phyloP scores from a whole-genome alignment of 495 filamentous ascomycete genomes.

The Hypomontagnella monticulosa region DNA sequence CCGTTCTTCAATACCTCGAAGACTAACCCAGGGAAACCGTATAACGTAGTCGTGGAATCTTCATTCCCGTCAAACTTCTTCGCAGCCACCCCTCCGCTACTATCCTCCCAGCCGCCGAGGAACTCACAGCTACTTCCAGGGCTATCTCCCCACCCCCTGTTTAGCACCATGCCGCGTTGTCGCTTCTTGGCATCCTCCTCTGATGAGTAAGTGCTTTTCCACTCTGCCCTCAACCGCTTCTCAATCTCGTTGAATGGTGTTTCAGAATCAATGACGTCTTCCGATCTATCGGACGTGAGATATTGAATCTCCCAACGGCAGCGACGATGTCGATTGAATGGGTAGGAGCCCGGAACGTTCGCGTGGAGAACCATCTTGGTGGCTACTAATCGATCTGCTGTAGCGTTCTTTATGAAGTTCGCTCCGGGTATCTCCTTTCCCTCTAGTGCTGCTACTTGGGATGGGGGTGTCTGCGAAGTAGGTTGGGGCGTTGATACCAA shows the following conservation, averaged over 20 bases:
- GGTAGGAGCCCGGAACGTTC: slow-evolving; percentile 94
- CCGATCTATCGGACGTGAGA: slow-evolving; percentile 45
- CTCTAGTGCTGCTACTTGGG: slow-evolving; percentile 51
- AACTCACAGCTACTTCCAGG: slow-evolving; percentile 91
- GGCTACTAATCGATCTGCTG: slow-evolving; percentile 73
- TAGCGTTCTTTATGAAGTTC: slow-evolving; percentile 47
- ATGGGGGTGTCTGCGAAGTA: slow-evolving; percentile 68
- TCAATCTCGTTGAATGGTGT: slow-evolving; percentile 77
- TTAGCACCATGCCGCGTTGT: slow-evolving; percentile 85
- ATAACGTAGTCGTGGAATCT: slow-evolving; percentile 85
- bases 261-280: slow-evolving; percentile 71
- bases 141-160: slow-evolving; percentile 89
- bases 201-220: slow-evolving; percentile 71
- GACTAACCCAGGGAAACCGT: slow-evolving; percentile 90
- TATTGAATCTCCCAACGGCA: slow-evolving; percentile 85
- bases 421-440: slow-evolving; percentile 35
- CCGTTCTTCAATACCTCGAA: slow-evolving; percentile 97
- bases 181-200: slow-evolving; percentile 68
- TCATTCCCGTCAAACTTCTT: slow-evolving; percentile 63
- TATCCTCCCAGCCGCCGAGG: slow-evolving; percentile 89
- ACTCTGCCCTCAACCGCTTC: slow-evolving; percentile 71
- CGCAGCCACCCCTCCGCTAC: slow-evolving; percentile 51
- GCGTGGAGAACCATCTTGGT: slow-evolving; percentile 92
- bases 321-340: slow-evolving; percentile 93
- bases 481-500: slow-evolving; percentile 80